A percentile compares a stretch with the other conserved stretches of the same genome.
Conservation (phyloP, 164 flowering plant species). For the Vitis amurensis region DNA sequence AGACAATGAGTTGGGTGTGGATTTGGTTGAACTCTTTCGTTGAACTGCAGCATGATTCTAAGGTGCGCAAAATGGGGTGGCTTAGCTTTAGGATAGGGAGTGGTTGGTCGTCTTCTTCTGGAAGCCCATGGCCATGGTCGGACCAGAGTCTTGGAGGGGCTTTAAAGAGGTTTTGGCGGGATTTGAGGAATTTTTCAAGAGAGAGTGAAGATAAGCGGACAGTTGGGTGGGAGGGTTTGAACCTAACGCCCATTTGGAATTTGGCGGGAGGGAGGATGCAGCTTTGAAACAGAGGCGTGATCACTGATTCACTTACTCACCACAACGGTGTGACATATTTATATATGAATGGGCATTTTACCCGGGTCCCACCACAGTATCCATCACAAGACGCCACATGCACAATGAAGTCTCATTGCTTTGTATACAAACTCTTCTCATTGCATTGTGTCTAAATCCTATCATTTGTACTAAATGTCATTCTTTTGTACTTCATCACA, state of each 20-base stretch:
- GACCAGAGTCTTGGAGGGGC: constrained; percentile 40
- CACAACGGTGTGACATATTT: too few species aligned
- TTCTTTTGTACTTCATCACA: too few species aligned
- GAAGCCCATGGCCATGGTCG: background rate
- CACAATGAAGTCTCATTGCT: too few species aligned
- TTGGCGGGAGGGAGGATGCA: too few species aligned
- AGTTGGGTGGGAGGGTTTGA: constrained; percentile 1
- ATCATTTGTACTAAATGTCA: too few species aligned
- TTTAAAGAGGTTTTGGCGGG: constrained; percentile 36
- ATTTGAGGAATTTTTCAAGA: constrained; percentile 39
- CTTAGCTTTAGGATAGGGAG: constrained; percentile 20
- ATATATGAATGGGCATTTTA: too few species aligned
- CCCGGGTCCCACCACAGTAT: too few species aligned
- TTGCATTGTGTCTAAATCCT: too few species aligned
- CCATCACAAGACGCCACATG: too few species aligned
- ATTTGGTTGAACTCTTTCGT: constrained; percentile 41
- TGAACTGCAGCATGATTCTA: constrained; percentile 37
- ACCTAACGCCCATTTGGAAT: constrained; percentile 19
- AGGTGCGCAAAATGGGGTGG: constrained; percentile 45
- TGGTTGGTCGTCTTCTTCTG: constrained; percentile 3
- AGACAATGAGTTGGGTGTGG: constrained; percentile 50
- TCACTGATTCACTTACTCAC: too few species aligned
- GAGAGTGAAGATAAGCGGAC: constrained; percentile 14
- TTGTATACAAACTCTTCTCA: too few species aligned
- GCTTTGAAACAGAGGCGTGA: too few species aligned